Evolutionary conservation across 441 rosid genomes (phyloP).

Genomic region (Euphorbia celastroides): DNA sequence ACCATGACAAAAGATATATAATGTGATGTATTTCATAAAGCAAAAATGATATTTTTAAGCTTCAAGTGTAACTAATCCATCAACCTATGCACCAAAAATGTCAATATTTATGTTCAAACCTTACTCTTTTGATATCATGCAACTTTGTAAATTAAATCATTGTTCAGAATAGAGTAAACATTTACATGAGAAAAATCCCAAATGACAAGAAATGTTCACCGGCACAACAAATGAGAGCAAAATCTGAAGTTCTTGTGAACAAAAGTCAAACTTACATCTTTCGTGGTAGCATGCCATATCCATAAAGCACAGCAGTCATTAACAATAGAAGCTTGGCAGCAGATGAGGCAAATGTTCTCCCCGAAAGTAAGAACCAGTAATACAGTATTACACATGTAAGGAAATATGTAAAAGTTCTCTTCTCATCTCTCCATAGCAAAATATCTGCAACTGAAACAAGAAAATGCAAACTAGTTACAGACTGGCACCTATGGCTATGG

Average conservation of each 20-base stretch:
- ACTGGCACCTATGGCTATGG: neutral
- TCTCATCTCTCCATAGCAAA: slow-evolving; percentile 94
- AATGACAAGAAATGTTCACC: neutral
- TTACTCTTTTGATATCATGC: neutral
- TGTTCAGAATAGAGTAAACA: neutral
- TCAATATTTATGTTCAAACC: neutral
- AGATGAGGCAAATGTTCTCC: slow-evolving; percentile 65
- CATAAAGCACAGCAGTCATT: slow-evolving; percentile 43
- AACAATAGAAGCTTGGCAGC: slow-evolving; percentile 61
- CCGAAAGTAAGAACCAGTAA: slow-evolving; percentile 77
- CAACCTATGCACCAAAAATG: neutral
- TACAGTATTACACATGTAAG: slow-evolving; percentile 44
- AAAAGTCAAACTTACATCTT: slow-evolving; percentile 45
- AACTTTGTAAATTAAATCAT: no score
- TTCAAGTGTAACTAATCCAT: neutral
- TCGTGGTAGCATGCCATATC: slow-evolving; percentile 46
- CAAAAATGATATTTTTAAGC: neutral
- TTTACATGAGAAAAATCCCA: neutral
- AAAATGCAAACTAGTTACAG: slow-evolving; percentile 17
- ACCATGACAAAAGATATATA: neutral
- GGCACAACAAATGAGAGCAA: neutral
- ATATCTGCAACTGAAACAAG: slow-evolving; percentile 69
- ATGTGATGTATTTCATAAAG: neutral
- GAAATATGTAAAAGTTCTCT: slow-evolving; percentile 65
- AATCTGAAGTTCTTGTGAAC: neutral